Percentiles rank a stretch among this genome's conserved stretches.
Conservation (phyloP, 768 basidiomycete genomes). For the Lactarius hatsudake region DNA sequence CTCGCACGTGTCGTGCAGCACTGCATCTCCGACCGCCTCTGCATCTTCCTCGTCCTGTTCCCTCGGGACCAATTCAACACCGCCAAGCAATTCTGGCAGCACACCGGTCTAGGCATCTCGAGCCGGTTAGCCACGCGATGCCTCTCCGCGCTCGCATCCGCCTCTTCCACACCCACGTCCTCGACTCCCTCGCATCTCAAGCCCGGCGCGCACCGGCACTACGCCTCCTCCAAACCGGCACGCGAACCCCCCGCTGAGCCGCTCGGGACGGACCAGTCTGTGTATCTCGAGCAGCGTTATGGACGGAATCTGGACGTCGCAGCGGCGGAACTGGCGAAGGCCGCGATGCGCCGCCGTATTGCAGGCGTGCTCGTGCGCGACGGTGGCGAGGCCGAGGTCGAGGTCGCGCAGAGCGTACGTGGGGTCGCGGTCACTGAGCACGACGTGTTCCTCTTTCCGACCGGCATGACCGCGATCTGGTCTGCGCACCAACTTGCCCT, state of each 20-base stretch:
- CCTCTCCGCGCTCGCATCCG: slow-evolving; percentile 56
- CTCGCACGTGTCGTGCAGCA: slow-evolving; percentile 64
- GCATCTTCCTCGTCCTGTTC: slow-evolving; percentile 83
- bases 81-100: slow-evolving; percentile 96
- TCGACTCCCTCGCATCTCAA: slow-evolving; percentile 1
- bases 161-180: slow-evolving; percentile 36
- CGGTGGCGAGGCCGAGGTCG: slow-evolving; percentile 44
- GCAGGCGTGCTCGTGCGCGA: slow-evolving; percentile 81
- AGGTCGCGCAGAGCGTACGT: slow-evolving; percentile 58
- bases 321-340: slow-evolving; percentile 77
- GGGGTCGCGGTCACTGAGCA: slow-evolving; percentile 75
- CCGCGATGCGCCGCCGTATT: slow-evolving; percentile 81
- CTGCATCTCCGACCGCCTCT: slow-evolving; percentile 46
- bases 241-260: too few species aligned
- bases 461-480: slow-evolving; percentile 96
- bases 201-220: too few species aligned
- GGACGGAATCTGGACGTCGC: slow-evolving; percentile 82
- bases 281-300: too few species aligned
- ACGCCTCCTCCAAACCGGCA: too few species aligned
- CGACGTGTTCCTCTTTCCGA: slow-evolving; percentile 85
- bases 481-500: slow-evolving; percentile 74
- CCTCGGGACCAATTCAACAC: slow-evolving; percentile 54
- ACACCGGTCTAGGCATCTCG: slow-evolving; percentile 86
- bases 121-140: slow-evolving; percentile 84
- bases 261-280: too few species aligned